These are phyloP conservation scores for Fusarium musae DNA, from an alignment of 2,329 filamentous ascomycete genomes.

Conservation along the genomic window DNA sequence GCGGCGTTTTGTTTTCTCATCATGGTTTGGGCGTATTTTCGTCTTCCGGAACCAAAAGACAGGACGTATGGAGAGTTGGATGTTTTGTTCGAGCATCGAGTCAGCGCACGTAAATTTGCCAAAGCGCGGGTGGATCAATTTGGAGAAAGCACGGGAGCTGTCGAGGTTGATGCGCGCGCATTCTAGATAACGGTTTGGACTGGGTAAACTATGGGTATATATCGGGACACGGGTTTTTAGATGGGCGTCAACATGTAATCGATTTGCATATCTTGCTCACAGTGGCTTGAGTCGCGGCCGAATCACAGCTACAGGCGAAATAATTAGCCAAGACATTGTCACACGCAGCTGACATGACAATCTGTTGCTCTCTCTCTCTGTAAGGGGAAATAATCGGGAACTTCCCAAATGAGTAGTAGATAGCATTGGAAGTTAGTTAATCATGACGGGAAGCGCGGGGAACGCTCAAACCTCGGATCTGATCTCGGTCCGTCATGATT, in stretches of 20 bases:
- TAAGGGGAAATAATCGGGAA: background rate
- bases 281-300: background rate
- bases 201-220: background rate
- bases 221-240: background rate
- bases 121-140: slow-evolving; percentile 37
- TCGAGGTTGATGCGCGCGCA: slow-evolving; percentile 23
- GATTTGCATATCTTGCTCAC: background rate
- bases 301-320: background rate
- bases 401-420: background rate
- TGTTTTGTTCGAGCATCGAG: slow-evolving; percentile 60
- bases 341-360: slow-evolving; percentile 6
- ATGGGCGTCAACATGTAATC: background rate
- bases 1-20: slow-evolving; percentile 52
- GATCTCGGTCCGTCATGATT: slow-evolving; percentile 6
- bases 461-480: background rate
- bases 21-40: slow-evolving; percentile 62
- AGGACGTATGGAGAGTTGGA: slow-evolving; percentile 67
- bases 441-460: background rate
- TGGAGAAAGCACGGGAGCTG: slow-evolving; percentile 26
- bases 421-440: background rate
- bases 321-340: background rate
- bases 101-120: slow-evolving; percentile 55
- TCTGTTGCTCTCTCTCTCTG: background rate
- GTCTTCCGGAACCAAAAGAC: slow-evolving; percentile 64
- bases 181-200: background rate